These are phyloP conservation scores for Wickerhamomyces sp. DNA, from an alignment of 1,139 yeast species.

Conservation along the genomic window DNA sequence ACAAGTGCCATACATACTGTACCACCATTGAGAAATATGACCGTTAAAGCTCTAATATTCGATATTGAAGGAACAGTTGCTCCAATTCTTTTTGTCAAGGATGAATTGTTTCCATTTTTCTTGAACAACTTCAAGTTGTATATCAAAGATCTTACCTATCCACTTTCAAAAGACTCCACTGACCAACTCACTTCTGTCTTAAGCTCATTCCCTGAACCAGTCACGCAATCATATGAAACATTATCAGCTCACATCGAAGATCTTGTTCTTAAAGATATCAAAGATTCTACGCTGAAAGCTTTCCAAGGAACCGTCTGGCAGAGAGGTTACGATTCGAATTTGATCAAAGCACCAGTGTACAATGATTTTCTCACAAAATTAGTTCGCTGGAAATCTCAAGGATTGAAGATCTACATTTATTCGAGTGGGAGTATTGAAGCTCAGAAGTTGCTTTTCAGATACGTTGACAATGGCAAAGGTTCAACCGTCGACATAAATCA, in stretches of 20 bases:
- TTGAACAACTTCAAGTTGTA: conserved; percentile 25
- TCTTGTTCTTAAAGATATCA: conserved; percentile 63
- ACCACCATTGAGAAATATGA: neutral
- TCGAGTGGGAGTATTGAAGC: conserved; percentile 92
- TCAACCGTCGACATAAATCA: conserved; percentile 45
- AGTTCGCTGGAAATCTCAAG: conserved; percentile 24
- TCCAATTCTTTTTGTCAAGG: conserved; percentile 83
- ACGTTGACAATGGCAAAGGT: conserved; percentile 39
- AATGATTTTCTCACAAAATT: conserved; percentile 33
- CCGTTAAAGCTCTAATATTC: conserved; percentile 35
- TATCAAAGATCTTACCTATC: conserved; percentile 31
- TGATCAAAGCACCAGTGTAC: conserved; percentile 72
- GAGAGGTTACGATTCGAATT: conserved; percentile 69
- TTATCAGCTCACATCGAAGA: conserved; percentile 43
- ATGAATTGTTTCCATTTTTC: conserved; percentile 51
- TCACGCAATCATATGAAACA: conserved; percentile 23
- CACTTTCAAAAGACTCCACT: conserved; percentile 20
- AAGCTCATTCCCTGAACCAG: conserved; percentile 26
- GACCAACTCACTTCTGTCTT: conserved; percentile 12
- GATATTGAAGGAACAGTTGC: conserved; percentile 94
- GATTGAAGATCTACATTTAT: conserved; percentile 56
- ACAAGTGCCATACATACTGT: no score
- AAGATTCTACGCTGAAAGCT: conserved; percentile 71
- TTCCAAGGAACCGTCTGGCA: conserved; percentile 86
- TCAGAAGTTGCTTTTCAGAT: conserved; percentile 68